Base-by-base conservation (phyloP, 805 yeast species). In the Tetrapisispora fleetii region DNA sequence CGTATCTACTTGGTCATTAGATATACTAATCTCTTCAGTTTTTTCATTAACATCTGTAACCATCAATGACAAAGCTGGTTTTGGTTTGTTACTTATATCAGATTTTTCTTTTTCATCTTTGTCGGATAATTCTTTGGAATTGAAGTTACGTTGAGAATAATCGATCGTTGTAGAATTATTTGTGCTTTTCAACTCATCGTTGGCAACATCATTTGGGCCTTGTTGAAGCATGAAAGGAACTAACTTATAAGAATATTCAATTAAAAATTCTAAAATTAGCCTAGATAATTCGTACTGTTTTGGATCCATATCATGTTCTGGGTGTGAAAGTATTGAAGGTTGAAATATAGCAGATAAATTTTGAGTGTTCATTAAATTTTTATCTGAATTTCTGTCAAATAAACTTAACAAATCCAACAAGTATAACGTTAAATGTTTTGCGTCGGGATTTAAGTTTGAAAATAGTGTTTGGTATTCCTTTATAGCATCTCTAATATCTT, bases 281-380 rank as follows among this genome's bases (percentile, higher is more conserved):
- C 88, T 88, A 4, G 95, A 84, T 33, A 88, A 69, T 4, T 84
- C 89, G 67, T 88, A 88, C 65, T 91, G 96, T 22, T 80, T 84
- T 0, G 96, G 96, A 37, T 82, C 78, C 80, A 88, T 78, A 58
- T 88, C 95, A 63, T 91, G 96, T 51, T 75, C 76, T 2, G 95
- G 95, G 64, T 90, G 97, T 9, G 95, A 83, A 43, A 93, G 71
- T 13, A 91, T 79, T 17, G 96, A 85, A 2, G 98, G 98, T 67
- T 91, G 98, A 69, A 93, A 93, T 48, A 91, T 85, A 2, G 97
- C 95, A 0, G 98, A 95, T 51, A 91, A 71, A 63, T 93, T 91
- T 56, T 86, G 77, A 1, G 95, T 84, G 2, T 95, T 81, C 99
- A 91, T 91, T 52, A 86, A 71, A 62, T 89, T 91, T 51, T 77